Percentiles rank a stretch among this genome's conserved stretches.
Evolutionary conservation across 768 basidiomycete genomes (phyloP).

Genomic region (Wakefieldia striispora): DNA sequence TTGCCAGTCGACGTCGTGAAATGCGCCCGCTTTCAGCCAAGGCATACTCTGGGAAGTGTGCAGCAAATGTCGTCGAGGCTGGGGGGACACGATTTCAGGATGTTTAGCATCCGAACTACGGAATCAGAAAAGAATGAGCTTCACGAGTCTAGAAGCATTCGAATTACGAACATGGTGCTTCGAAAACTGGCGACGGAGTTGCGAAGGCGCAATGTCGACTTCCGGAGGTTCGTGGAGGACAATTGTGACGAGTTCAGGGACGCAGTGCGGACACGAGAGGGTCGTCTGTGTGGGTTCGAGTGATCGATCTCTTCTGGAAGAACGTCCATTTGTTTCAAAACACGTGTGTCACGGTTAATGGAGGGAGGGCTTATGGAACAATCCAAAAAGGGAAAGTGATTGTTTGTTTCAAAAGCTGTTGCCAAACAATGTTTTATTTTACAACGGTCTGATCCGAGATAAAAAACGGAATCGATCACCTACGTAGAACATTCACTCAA

Average conservation of each 20-base stretch:
- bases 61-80: conserved; percentile 64
- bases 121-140: too few species aligned
- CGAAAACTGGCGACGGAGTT: conserved; percentile 13
- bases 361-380: too few species aligned
- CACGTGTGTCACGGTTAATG: neutral
- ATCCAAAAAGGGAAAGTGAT: conserved; percentile 8
- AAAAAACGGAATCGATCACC: too few species aligned
- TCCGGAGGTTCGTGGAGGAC: conserved; percentile 3
- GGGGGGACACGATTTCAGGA: conserved; percentile 57
- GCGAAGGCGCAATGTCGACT: conserved; percentile 16
- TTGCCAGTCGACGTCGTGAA: conserved; percentile 39
- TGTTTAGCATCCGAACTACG: conserved; percentile 27
- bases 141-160: too few species aligned
- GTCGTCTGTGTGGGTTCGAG: neutral
- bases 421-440: conserved; percentile 5
- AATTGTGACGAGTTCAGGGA: conserved; percentile 18
- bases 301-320: conserved; percentile 12
- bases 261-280: conserved; percentile 7
- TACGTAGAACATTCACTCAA: too few species aligned
- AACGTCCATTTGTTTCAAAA: conserved; percentile 13
- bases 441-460: too few species aligned
- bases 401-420: conserved; percentile 19
- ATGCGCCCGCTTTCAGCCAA: conserved; percentile 50
- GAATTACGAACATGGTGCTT: conserved; percentile 14
- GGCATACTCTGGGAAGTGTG: conserved; percentile 57